Percentiles rank a stretch among this genome's conserved stretches.
These are phyloP conservation scores for Penicillium paradoxum DNA, from an alignment of 495 filamentous ascomycete species.

Conservation along the genomic window DNA sequence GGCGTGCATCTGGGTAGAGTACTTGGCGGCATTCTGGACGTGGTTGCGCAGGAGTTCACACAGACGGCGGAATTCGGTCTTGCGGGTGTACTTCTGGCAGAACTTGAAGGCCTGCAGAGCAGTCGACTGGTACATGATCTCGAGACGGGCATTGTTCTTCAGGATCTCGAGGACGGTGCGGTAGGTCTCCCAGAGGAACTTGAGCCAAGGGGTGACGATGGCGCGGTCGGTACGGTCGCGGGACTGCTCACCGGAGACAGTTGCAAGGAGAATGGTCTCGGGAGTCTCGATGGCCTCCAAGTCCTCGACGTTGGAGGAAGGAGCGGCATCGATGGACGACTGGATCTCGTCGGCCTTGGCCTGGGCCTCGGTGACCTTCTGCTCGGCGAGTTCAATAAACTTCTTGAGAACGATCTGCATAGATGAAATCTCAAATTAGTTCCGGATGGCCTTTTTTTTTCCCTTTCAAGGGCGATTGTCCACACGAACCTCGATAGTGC, in stretches of 20 bases:
- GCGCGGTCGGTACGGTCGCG: slow-evolving; percentile 94
- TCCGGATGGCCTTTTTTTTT: not conserved
- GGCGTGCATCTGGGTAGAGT: slow-evolving; percentile 96
- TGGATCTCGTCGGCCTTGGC: slow-evolving; percentile 93
- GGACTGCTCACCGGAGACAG: slow-evolving; percentile 96
- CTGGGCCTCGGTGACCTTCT: slow-evolving; percentile 95
- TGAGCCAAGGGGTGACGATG: slow-evolving; percentile 97
- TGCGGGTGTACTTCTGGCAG: slow-evolving; percentile 94
- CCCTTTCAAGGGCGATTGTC: slow-evolving; percentile 36
- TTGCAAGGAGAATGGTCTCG: slow-evolving; percentile 95
- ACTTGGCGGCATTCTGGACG: slow-evolving; percentile 98
- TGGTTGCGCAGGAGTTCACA: slow-evolving; percentile 98
- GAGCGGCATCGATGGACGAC: slow-evolving; percentile 67
- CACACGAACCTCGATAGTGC: slow-evolving; percentile 68
- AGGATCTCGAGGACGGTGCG: slow-evolving; percentile 96
- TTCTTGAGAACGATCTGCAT: slow-evolving; percentile 75
- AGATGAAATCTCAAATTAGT: slow-evolving; percentile 32
- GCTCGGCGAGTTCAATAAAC: slow-evolving; percentile 94
- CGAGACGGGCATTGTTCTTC: slow-evolving; percentile 95
- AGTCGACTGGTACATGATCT: slow-evolving; percentile 97
- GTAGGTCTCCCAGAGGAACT: slow-evolving; percentile 99
- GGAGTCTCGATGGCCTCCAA: slow-evolving; percentile 96
- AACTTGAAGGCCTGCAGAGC: slow-evolving; percentile 98
- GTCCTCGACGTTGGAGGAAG: slow-evolving; percentile 81
- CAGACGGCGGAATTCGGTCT: slow-evolving; percentile 97